Evolutionary conservation across 2,329 filamentous ascomycete species (phyloP), one percentile per base, ranked within the genome.

Genomic region (Ascosphaera apis): DNA sequence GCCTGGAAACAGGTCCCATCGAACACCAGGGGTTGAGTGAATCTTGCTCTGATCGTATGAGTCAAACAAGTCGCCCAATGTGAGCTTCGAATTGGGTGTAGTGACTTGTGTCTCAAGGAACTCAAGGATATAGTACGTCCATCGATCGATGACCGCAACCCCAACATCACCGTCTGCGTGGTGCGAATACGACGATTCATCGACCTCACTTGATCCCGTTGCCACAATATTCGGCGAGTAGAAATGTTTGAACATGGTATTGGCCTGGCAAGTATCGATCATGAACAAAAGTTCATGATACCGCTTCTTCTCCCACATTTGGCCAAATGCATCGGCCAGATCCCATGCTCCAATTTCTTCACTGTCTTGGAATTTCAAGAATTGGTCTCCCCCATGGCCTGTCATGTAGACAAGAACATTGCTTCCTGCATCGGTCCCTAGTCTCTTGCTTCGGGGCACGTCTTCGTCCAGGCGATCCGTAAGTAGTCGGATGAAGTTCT

Each of bases 241-340:
- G 50, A 98, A 81, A 48, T 92, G 86, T 52, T 76, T 86, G 61
- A 92, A 98, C 83, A 98, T 93, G 21, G 88, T 98, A 55, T 98
- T 98, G 37, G 88, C 88, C 60, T 98, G 88, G 61, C 88, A 98
- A 0, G 88, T 98, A 55, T 98, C 88, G 57, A 98, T 98, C 88
- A 98, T 98, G 64, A 98, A 98, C 39, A 98, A 70, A 46, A 98
- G 74, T 57, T 98, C 88, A 54, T 95, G 81, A 57, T 95, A 98
- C 63, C 88, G 76, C 62, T 91, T 91, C 72, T 98, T 98, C 66
- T 98, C 88, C 80, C 84, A 93, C 88, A 98, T 98, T 63, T 98
- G 86, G 57, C 91, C 83, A 53, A 98, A 95, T 0, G 88, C 88
- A 55, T 98, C 82, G 3, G 91, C 88, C 39, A 98, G 62, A 58